phyloP scores from a whole-genome alignment of 1,139 yeast genomes.

The Geotrichum restrictum region DNA sequence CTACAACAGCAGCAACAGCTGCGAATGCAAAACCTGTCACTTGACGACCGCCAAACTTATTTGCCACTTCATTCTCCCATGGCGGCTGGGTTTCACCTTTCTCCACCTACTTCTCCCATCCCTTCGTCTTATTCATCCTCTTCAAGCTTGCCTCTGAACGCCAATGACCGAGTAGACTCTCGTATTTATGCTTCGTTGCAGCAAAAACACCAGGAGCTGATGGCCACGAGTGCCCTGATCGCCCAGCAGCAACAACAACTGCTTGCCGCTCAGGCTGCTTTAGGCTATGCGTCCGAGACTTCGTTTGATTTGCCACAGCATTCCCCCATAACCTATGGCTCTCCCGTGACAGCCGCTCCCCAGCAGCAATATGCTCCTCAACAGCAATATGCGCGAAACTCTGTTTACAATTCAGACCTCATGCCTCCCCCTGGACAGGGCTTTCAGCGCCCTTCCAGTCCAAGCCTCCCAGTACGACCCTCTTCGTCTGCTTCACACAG shows the following conservation, averaged over 20 bases:
- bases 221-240: constrained; percentile 33
- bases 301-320: constrained; percentile 15
- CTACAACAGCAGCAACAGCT: constrained; percentile 18
- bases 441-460: constrained; percentile 26
- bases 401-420: background rate
- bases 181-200: constrained; percentile 35
- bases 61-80: constrained; percentile 35
- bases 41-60: constrained; percentile 28
- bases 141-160: background rate
- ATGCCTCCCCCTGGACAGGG: background rate
- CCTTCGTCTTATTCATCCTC: constrained; percentile 6
- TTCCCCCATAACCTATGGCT: constrained; percentile 4
- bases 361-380: constrained; percentile 11
- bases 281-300: constrained; percentile 16
- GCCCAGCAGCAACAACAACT: constrained; percentile 38
- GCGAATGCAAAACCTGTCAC: constrained; percentile 2
- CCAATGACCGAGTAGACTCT: constrained; percentile 18
- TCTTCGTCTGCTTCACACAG: constrained; percentile 28
- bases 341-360: background rate
- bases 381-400: constrained; percentile 7
- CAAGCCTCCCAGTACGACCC: constrained; percentile 30
- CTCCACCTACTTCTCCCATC: constrained; percentile 6
- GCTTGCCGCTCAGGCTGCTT: constrained; percentile 33
- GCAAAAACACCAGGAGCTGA: constrained; percentile 37
- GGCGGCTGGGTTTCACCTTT: constrained; percentile 38